A percentile compares a stretch with the other conserved stretches of the same genome.
These are phyloP conservation scores for Pythium periplocum DNA, from an alignment of 352 stramenopile genomes.

Conservation along the genomic window DNA sequence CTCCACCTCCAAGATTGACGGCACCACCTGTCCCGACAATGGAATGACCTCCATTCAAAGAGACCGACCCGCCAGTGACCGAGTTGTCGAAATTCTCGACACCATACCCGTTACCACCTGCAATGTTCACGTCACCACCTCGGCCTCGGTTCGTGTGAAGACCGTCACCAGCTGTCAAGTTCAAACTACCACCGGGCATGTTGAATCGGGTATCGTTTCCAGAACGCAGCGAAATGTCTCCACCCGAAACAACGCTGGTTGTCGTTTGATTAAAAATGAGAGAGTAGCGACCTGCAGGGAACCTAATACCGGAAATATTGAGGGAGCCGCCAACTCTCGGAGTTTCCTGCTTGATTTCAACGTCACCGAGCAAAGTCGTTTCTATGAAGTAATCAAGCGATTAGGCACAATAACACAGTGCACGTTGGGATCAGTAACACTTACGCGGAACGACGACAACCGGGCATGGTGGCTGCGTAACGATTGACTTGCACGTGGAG, in stretches of 20 bases:
- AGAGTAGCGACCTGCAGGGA: conserved; percentile 29
- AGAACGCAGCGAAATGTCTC: conserved; percentile 47
- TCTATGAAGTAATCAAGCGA: conserved; percentile 26
- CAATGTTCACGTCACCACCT: conserved; percentile 69
- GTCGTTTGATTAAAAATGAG: conserved; percentile 35
- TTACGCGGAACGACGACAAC: conserved; percentile 59
- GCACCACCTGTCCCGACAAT: conserved; percentile 53
- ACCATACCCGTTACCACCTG: conserved; percentile 63
- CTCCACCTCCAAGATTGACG: conserved; percentile 40
- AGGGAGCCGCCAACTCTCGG: conserved; percentile 34
- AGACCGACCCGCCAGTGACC: conserved; percentile 66
- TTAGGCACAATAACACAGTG: conserved; percentile 10
- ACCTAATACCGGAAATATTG: conserved; percentile 30
- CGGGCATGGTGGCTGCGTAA: conserved; percentile 87
- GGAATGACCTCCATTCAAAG: conserved; percentile 60
- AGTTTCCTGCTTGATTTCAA: conserved; percentile 43
- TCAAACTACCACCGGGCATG: conserved; percentile 42
- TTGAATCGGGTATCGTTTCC: conserved; percentile 73
- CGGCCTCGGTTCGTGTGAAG: conserved; percentile 70
- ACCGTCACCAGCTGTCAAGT: conserved; percentile 60
- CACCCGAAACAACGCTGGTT: conserved; percentile 35
- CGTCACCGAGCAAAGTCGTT: conserved; percentile 45
- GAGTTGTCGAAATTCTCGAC: conserved; percentile 66
- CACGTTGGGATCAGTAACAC: conserved; percentile 9
- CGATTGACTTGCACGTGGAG: conserved; percentile 71